A percentile compares a stretch with the other conserved stretches of the same genome.
phyloP scores from a whole-genome alignment of 2,329 filamentous ascomycete species.

The Calonectria henricotiae region DNA sequence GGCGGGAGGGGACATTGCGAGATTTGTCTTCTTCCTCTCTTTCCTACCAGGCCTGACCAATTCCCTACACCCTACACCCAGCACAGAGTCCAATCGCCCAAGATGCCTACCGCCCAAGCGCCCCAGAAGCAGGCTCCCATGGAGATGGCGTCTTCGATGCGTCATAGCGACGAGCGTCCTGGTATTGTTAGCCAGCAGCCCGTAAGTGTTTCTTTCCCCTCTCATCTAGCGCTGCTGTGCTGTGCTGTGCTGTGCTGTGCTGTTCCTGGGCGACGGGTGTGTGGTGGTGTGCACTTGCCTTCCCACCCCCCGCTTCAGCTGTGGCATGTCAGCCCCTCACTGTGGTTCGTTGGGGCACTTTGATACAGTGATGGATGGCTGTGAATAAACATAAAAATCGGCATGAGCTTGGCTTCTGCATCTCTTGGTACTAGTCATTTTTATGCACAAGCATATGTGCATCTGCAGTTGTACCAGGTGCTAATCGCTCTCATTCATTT shows the following conservation, averaged over 20 bases:
- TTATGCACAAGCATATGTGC: neutral
- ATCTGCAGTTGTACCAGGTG: neutral
- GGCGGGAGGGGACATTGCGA: neutral
- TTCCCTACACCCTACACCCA: neutral
- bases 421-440: neutral
- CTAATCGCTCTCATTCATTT: constrained; percentile 16
- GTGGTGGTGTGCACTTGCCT: neutral
- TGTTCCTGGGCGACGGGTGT: neutral
- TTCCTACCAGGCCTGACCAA: neutral
- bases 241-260: neutral
- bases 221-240: neutral
- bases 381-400: neutral
- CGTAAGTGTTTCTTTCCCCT: constrained; percentile 30
- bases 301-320: neutral
- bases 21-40: neutral
- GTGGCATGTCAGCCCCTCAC: constrained; percentile 22
- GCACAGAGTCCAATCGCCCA: neutral
- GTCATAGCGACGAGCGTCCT: neutral
- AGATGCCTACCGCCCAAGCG: constrained; percentile 36
- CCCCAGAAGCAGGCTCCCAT: constrained; percentile 44
- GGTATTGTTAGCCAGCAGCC: constrained; percentile 41
- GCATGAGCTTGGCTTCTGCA: neutral
- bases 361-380: neutral
- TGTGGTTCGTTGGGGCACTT: constrained; percentile 13
- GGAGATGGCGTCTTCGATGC: constrained; percentile 34